Conservation (phyloP, 2,329 filamentous ascomycete genomes). For the Sarocladiaceae sp. region DNA sequence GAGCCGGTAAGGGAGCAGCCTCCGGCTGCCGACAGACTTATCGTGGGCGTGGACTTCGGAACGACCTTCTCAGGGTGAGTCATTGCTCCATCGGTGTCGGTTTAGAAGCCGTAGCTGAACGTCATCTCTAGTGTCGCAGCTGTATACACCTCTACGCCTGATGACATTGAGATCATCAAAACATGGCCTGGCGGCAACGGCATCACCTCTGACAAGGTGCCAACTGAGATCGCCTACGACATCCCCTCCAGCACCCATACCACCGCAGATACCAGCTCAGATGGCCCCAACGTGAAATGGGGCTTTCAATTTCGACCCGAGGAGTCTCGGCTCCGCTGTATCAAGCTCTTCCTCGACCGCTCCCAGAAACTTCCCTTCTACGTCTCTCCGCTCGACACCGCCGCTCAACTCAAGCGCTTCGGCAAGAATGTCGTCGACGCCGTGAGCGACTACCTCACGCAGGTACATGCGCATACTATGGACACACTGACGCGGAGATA, state of each 20-base stretch:
- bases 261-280: slow-evolving; percentile 19
- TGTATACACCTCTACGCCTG: slow-evolving; percentile 68
- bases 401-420: slow-evolving; percentile 65
- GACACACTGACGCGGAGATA: slow-evolving; percentile 68
- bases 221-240: slow-evolving; percentile 67
- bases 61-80: slow-evolving; percentile 75
- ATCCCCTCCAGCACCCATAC: slow-evolving; percentile 25
- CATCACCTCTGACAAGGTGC: slow-evolving; percentile 83
- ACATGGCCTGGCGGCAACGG: slow-evolving; percentile 78
- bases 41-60: slow-evolving; percentile 76
- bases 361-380: slow-evolving; percentile 77
- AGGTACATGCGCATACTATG: slow-evolving; percentile 72
- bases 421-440: slow-evolving; percentile 74
- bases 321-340: slow-evolving; percentile 68
- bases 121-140: slow-evolving; percentile 48
- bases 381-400: slow-evolving; percentile 70
- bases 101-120: slow-evolving; percentile 10
- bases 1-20: slow-evolving; percentile 47
- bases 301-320: slow-evolving; percentile 78
- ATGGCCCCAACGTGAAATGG: slow-evolving; percentile 56
- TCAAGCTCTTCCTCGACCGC: slow-evolving; percentile 78
- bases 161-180: slow-evolving; percentile 79
- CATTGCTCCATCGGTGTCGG: neutral
- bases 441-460: slow-evolving; percentile 71
- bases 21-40: slow-evolving; percentile 55